Percentiles rank a stretch among this genome's conserved stretches.
Evolutionary conservation across 2,329 filamentous ascomycete species (phyloP).

Genomic region (Aspergillus sp.): DNA sequence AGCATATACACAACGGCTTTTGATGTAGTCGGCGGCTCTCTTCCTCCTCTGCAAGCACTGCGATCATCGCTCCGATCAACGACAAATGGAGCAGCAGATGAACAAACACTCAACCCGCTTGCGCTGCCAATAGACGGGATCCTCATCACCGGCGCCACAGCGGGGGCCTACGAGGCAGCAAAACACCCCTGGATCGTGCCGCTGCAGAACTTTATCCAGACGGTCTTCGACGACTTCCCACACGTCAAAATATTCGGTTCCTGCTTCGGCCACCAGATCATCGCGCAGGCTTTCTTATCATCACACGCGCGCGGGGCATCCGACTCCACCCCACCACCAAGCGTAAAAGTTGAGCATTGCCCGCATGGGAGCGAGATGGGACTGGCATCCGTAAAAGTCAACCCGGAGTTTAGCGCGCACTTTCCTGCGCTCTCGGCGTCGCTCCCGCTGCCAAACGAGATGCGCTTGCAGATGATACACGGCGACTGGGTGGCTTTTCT

Average conservation of each 20-base stretch:
- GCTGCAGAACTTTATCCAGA: slow-evolving; percentile 26
- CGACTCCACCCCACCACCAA: background rate
- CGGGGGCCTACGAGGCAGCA: slow-evolving; percentile 28
- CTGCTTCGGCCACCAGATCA: slow-evolving; percentile 36
- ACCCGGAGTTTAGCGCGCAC: slow-evolving; percentile 10
- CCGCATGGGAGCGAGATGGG: slow-evolving; percentile 30
- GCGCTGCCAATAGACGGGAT: slow-evolving; percentile 25
- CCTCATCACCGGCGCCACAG: slow-evolving; percentile 33
- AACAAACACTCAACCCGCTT: slow-evolving; percentile 6
- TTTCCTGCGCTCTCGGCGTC: background rate
- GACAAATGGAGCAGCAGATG: background rate
- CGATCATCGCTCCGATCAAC: slow-evolving; percentile 12
- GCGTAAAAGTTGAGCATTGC: slow-evolving; percentile 22
- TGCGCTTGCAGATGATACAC: slow-evolving; percentile 36
- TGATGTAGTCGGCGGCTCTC: slow-evolving; percentile 30
- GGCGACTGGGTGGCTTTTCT: slow-evolving; percentile 27
- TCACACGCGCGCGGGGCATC: background rate
- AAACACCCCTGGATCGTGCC: slow-evolving; percentile 30
- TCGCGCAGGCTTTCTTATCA: slow-evolving; percentile 18
- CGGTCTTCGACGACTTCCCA: slow-evolving; percentile 26
- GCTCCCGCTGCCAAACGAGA: background rate
- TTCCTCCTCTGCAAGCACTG: slow-evolving; percentile 27
- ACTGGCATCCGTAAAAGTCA: slow-evolving; percentile 26
- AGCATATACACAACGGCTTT: slow-evolving; percentile 32
- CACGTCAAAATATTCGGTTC: slow-evolving; percentile 34